Evolutionary conservation across 768 basidiomycete genomes (phyloP).

Genomic region (Tubosaeta sp.): DNA sequence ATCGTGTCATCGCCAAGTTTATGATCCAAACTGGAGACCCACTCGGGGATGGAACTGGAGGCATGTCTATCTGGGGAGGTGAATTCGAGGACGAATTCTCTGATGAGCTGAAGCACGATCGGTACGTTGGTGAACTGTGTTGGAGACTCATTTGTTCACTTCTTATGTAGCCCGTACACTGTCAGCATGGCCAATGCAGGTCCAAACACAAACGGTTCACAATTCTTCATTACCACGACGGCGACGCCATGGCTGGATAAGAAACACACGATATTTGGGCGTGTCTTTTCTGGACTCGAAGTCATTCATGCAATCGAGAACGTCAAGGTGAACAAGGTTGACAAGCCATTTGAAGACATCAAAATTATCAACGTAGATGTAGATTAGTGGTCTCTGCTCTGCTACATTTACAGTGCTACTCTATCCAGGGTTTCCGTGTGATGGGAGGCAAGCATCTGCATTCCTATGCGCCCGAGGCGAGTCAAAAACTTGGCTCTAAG

Average conservation of each 20-base stretch:
- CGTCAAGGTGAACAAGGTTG: conserved; percentile 76
- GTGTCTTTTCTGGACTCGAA: conserved; percentile 82
- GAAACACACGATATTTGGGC: conserved; percentile 91
- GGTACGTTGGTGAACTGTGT: conserved; percentile 41
- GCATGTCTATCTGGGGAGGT: conserved; percentile 82
- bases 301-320: conserved; percentile 91
- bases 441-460: conserved; percentile 27
- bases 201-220: conserved; percentile 86
- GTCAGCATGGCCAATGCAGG: conserved; percentile 96
- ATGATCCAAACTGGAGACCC: conserved; percentile 98
- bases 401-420: conserved; percentile 40
- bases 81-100: conserved; percentile 95
- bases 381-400: conserved; percentile 39
- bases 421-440: conserved; percentile 39
- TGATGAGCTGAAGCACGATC: conserved; percentile 84
- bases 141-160: conserved; percentile 2
- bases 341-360: conserved; percentile 92
- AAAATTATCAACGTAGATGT: conserved; percentile 80
- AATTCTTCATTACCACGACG: conserved; percentile 97
- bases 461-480: conserved; percentile 26
- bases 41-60: conserved; percentile 91
- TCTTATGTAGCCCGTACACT: conserved; percentile 72
- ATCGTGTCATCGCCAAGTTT: conserved; percentile 97
- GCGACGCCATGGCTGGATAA: conserved; percentile 92
- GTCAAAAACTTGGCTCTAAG: conserved; percentile 34